phyloP scores from a whole-genome alignment of 108 stramenopile species.

The Pseudonitzschia delicatissima region DNA sequence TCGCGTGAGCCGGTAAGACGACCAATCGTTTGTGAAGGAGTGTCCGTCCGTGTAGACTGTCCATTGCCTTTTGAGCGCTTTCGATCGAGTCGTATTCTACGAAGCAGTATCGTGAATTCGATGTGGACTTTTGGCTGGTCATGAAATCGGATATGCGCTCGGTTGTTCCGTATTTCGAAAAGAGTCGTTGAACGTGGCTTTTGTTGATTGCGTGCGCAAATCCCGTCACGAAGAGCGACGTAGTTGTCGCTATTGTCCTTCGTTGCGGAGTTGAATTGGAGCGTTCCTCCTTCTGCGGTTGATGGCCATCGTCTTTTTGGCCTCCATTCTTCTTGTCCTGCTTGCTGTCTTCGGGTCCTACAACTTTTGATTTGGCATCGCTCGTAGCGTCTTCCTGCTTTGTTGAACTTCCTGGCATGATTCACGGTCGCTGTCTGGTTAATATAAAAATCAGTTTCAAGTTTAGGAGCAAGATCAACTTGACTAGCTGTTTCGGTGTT shows the following conservation, averaged over 20 bases:
- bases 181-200: constrained; percentile 6
- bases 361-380: too few relatives aligned
- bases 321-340: too few relatives aligned
- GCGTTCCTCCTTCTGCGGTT: background rate
- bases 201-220: background rate
- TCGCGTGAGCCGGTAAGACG: background rate
- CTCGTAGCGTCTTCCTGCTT: too few relatives aligned
- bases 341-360: too few relatives aligned
- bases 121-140: background rate
- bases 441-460: too few relatives aligned
- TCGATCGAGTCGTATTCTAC: constrained; percentile 12
- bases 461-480: too few relatives aligned
- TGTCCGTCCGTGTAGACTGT: constrained; percentile 2
- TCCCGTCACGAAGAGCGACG: constrained; percentile 8
- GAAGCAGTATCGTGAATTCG: constrained; percentile 4
- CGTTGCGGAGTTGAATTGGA: background rate
- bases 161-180: constrained; percentile 3
- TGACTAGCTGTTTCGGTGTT: too few relatives aligned
- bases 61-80: constrained; percentile 10
- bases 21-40: constrained; percentile 12
- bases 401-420: too few relatives aligned
- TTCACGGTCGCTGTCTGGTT: too few relatives aligned
- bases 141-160: background rate
- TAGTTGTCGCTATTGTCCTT: constrained; percentile 1
- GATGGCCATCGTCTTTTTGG: background rate